Evolutionary conservation across 495 filamentous ascomycete species (phyloP).

Genomic region (Pseudevernia furfuracea): DNA sequence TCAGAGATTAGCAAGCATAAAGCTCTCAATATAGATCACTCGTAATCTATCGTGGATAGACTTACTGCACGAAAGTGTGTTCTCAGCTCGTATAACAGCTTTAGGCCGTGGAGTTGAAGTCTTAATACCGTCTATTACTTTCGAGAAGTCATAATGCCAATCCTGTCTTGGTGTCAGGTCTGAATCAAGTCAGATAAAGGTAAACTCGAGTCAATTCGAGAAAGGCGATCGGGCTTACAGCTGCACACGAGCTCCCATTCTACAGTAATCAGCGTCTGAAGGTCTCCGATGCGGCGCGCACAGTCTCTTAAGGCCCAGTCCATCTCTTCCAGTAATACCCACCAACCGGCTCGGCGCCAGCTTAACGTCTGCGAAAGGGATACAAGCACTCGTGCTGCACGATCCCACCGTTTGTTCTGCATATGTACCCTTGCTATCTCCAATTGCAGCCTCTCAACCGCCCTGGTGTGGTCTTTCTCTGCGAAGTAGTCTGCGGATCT

Average conservation of each 20-base stretch:
- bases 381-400: slow-evolving; percentile 58
- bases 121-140: slow-evolving; percentile 52
- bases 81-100: slow-evolving; percentile 57
- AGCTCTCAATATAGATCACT: neutral
- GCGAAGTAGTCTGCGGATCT: slow-evolving; percentile 59
- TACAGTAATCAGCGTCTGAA: slow-evolving; percentile 61
- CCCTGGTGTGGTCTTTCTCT: slow-evolving; percentile 52
- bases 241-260: slow-evolving; percentile 75
- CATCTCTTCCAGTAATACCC: slow-evolving; percentile 57
- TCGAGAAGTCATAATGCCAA: slow-evolving; percentile 69
- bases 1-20: neutral
- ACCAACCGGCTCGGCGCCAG: slow-evolving; percentile 78
- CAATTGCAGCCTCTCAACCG: slow-evolving; percentile 60
- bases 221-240: slow-evolving; percentile 42
- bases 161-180: slow-evolving; percentile 53
- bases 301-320: slow-evolving; percentile 67
- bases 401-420: slow-evolving; percentile 51
- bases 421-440: slow-evolving; percentile 64
- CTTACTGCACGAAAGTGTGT: slow-evolving; percentile 62
- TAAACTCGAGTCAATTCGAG: neutral
- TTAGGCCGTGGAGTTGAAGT: slow-evolving; percentile 49
- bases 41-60: slow-evolving; percentile 9
- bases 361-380: slow-evolving; percentile 65
- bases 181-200: slow-evolving; percentile 27
- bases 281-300: slow-evolving; percentile 55